These are phyloP conservation scores for Meredithiella fracta DNA, from an alignment of 2,329 filamentous ascomycete species.

Conservation along the genomic window DNA sequence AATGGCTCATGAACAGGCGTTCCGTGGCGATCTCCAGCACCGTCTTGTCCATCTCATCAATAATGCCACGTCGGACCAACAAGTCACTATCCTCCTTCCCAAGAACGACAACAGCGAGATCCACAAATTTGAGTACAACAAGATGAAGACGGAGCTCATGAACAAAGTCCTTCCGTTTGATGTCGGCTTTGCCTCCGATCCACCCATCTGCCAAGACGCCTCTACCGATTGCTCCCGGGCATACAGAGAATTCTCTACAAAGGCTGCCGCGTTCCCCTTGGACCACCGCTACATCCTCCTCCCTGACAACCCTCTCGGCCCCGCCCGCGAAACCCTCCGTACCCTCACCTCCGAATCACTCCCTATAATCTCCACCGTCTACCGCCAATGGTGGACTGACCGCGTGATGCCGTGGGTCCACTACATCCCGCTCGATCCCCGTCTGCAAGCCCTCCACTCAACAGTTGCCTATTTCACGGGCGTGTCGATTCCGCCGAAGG, in stretches of 20 bases:
- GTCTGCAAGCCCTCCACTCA: conserved; percentile 57
- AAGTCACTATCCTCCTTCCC: conserved; percentile 42
- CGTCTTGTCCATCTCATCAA: conserved; percentile 55
- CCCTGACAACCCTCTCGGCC: conserved; percentile 53
- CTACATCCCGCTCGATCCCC: conserved; percentile 60
- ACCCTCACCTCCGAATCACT: conserved; percentile 50
- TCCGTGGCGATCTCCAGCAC: conserved; percentile 53
- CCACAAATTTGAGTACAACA: conserved; percentile 13
- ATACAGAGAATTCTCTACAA: conserved; percentile 30
- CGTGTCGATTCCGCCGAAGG: conserved; percentile 20
- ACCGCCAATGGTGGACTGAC: conserved; percentile 65
- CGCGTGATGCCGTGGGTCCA: conserved; percentile 62
- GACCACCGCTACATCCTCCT: conserved; percentile 53
- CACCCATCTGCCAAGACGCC: conserved; percentile 7
- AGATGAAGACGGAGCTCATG: not conserved
- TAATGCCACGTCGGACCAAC: conserved; percentile 34
- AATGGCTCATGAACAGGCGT: conserved; percentile 30
- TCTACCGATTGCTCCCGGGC: conserved; percentile 30
- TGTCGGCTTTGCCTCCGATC: conserved; percentile 8
- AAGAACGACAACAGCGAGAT: conserved; percentile 22
- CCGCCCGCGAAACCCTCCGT: conserved; percentile 36
- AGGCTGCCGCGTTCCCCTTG: conserved; percentile 2
- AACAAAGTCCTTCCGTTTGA: conserved; percentile 31
- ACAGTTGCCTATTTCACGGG: conserved; percentile 61
- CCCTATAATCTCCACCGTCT: conserved; percentile 55